These are phyloP conservation scores for Magnolia kwangsiensis DNA, from an alignment of 164 flowering plant species.

Conservation along the genomic window DNA sequence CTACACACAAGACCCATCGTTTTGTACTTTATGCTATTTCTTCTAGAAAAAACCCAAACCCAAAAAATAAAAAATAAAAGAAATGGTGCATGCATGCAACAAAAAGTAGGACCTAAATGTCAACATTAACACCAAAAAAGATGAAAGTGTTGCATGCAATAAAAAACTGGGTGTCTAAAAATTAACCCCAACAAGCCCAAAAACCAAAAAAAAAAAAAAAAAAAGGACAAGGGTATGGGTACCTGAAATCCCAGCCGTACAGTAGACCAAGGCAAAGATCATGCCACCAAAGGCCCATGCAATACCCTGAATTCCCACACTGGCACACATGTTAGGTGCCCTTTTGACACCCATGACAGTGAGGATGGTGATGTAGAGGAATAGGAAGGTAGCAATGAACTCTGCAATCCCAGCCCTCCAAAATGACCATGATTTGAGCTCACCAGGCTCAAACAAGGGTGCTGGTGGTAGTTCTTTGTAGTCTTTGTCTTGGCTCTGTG, in stretches of 20 bases:
- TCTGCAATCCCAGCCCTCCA: conserved; percentile 64
- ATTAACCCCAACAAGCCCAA: not conserved
- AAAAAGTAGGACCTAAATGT: too few species aligned
- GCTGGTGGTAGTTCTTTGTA: conserved; percentile 64
- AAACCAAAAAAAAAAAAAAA: not conserved
- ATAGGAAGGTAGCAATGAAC: conserved; percentile 57
- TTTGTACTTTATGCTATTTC: too few species aligned
- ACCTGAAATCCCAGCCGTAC: conserved; percentile 77
- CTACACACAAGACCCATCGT: too few species aligned
- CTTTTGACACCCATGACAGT: conserved; percentile 55
- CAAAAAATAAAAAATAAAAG: too few species aligned
- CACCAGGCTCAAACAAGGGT: conserved; percentile 52
- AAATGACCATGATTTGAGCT: conserved; percentile 57
- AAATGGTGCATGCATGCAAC: too few species aligned
- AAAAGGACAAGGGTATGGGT: not conserved
- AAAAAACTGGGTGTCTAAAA: not conserved
- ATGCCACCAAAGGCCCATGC: conserved; percentile 75
- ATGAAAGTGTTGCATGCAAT: not conserved
- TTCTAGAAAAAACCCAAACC: too few species aligned
- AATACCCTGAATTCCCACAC: conserved; percentile 61
- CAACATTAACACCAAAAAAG: not conserved
- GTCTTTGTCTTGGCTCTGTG: conserved; percentile 50
- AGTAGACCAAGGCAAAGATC: conserved; percentile 69
- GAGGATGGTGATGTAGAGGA: conserved; percentile 53
- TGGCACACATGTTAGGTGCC: conserved; percentile 38